phyloP scores from a whole-genome alignment of 2,329 filamentous ascomycete species.

The Cyanodermella asteris region DNA sequence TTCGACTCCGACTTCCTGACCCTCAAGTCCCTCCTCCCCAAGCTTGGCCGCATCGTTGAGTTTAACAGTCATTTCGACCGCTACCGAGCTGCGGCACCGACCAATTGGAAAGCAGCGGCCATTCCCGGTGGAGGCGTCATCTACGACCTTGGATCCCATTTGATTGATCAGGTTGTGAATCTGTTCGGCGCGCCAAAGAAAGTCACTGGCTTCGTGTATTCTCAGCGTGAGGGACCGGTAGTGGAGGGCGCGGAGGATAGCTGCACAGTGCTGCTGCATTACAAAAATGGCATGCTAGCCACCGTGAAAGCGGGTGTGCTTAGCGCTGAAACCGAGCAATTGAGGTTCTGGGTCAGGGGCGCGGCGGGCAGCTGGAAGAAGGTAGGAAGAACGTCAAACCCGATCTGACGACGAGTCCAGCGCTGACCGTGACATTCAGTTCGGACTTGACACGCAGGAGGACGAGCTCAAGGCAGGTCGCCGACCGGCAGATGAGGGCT shows the following conservation, averaged over 20 bases:
- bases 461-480: conserved; percentile 45
- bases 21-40: conserved; percentile 37
- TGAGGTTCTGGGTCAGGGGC: conserved; percentile 58
- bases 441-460: conserved; percentile 51
- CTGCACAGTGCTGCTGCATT: conserved; percentile 43
- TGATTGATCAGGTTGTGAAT: conserved; percentile 52
- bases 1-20: conserved; percentile 63
- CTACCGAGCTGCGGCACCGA: conserved; percentile 29
- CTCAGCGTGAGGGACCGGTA: conserved; percentile 39
- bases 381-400: conserved; percentile 10
- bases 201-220: conserved; percentile 47
- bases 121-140: conserved; percentile 45
- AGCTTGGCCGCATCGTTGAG: conserved; percentile 51
- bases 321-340: conserved; percentile 45
- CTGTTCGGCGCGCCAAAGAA: conserved; percentile 46
- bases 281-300: conserved; percentile 39
- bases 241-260: conserved; percentile 25
- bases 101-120: conserved; percentile 42
- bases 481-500: conserved; percentile 37
- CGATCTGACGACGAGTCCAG: not conserved
- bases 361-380: conserved; percentile 57
- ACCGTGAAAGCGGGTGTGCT: conserved; percentile 48
- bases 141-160: conserved; percentile 55
- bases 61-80: conserved; percentile 67
- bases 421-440: conserved; percentile 11